phyloP scores from a whole-genome alignment of 176 grass and related monocot genomes.

The Thinopyrum elongatum region DNA sequence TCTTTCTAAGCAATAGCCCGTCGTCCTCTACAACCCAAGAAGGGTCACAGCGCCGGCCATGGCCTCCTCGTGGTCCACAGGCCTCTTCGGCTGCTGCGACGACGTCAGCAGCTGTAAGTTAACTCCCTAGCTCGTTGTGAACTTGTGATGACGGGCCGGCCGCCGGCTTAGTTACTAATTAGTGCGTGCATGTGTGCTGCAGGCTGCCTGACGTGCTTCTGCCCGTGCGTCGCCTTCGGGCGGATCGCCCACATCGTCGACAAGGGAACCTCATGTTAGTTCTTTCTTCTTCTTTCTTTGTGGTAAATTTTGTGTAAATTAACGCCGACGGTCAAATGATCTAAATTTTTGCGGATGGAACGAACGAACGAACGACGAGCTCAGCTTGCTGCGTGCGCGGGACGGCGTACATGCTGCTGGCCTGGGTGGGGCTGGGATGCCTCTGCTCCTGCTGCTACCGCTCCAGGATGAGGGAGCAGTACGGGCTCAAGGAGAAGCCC shows the following conservation, averaged over 20 bases:
- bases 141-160: neutral
- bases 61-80: slow-evolving; percentile 50
- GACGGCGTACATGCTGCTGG: slow-evolving; percentile 36
- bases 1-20: no score
- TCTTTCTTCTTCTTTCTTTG: no score
- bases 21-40: neutral
- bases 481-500: slow-evolving; percentile 41
- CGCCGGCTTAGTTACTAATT: no score
- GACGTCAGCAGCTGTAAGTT: slow-evolving; percentile 48
- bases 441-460: slow-evolving; percentile 70
- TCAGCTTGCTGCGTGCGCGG: slow-evolving; percentile 54
- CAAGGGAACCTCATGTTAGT: slow-evolving; percentile 43
- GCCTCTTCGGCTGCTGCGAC: slow-evolving; percentile 58
- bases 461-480: slow-evolving; percentile 46
- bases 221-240: slow-evolving; percentile 65
- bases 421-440: neutral
- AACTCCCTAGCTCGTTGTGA: neutral
- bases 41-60: neutral
- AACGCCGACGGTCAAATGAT: no score
- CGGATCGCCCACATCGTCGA: slow-evolving; percentile 55
- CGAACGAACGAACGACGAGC: no score
- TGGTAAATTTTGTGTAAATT: no score
- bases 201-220: slow-evolving; percentile 67
- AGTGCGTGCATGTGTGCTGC: neutral
- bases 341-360: no score